Evolutionary conservation across 2,329 filamentous ascomycete species (phyloP).

Genomic region (Blastomyces emzantsi): DNA sequence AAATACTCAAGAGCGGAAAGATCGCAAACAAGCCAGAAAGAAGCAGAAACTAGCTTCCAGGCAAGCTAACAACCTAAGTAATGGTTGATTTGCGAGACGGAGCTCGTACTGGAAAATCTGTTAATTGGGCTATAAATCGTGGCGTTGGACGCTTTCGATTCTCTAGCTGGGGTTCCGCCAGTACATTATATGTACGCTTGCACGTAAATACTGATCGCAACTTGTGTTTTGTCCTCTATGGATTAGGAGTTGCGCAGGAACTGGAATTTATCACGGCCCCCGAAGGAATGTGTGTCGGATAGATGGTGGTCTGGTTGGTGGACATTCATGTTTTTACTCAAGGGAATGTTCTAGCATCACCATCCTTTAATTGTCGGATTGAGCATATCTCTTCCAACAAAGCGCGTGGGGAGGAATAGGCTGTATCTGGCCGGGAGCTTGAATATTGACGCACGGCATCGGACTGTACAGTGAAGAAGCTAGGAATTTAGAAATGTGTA

Average conservation of each 20-base stretch:
- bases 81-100: not conserved
- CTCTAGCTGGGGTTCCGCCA: not conserved
- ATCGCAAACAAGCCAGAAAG: conserved; percentile 21
- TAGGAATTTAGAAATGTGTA: not conserved
- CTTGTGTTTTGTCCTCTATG: not conserved
- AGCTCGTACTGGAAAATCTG: not conserved
- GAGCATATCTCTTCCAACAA: too few relatives aligned
- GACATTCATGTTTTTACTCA: not conserved
- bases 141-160: not conserved
- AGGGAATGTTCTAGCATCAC: not conserved
- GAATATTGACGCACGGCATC: not conserved
- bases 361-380: not conserved
- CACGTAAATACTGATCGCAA: not conserved
- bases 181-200: not conserved
- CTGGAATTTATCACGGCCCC: not conserved
- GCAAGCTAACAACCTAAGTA: conserved; percentile 19
- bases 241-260: not conserved
- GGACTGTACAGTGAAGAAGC: not conserved
- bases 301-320: not conserved
- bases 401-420: not conserved
- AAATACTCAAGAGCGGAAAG: conserved; percentile 22
- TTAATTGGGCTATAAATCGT: not conserved
- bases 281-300: not conserved
- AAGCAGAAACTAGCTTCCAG: conserved; percentile 37
- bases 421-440: not conserved